These are phyloP conservation scores for Venustampulla echinocandica DNA, from an alignment of 495 filamentous ascomycete genomes.

Conservation along the genomic window DNA sequence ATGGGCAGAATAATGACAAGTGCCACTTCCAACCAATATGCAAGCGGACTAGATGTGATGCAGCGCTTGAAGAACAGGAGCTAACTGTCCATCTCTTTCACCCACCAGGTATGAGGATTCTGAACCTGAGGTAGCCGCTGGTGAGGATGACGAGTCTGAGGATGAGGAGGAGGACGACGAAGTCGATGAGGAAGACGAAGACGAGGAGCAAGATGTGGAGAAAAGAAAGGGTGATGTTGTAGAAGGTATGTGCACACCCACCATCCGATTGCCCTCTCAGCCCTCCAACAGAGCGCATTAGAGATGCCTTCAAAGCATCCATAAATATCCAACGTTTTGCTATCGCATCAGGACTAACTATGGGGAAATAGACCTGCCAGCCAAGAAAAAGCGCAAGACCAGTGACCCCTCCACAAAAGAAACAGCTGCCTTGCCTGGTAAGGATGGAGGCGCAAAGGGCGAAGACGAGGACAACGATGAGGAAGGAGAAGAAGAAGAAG, in stretches of 20 bases:
- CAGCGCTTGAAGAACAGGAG: too few species aligned
- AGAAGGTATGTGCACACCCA: not conserved
- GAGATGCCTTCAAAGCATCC: not conserved
- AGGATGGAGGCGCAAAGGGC: too few species aligned
- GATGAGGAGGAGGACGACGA: slow-evolving; percentile 15
- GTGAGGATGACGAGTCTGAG: slow-evolving; percentile 13
- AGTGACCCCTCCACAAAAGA: slow-evolving; percentile 12
- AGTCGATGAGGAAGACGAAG: slow-evolving; percentile 18
- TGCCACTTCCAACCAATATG: too few species aligned
- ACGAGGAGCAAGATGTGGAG: slow-evolving; percentile 3
- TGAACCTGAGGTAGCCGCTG: slow-evolving; percentile 7
- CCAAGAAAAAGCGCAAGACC: slow-evolving; percentile 6
- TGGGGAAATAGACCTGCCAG: not conserved
- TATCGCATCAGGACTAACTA: not conserved
- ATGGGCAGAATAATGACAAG: too few species aligned
- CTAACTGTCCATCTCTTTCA: not conserved
- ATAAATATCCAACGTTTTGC: not conserved
- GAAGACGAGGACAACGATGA: slow-evolving; percentile 12
- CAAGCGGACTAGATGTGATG: too few species aligned
- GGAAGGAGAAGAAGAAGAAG: slow-evolving; percentile 10
- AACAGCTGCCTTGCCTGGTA: slow-evolving; percentile 8
- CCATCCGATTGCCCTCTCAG: not conserved
- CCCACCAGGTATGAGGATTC: slow-evolving; percentile 24
- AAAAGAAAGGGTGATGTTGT: not conserved
- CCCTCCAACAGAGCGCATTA: not conserved